Base-by-base conservation (phyloP, 495 filamentous ascomycete genomes). In the Penicillium nucicola region DNA sequence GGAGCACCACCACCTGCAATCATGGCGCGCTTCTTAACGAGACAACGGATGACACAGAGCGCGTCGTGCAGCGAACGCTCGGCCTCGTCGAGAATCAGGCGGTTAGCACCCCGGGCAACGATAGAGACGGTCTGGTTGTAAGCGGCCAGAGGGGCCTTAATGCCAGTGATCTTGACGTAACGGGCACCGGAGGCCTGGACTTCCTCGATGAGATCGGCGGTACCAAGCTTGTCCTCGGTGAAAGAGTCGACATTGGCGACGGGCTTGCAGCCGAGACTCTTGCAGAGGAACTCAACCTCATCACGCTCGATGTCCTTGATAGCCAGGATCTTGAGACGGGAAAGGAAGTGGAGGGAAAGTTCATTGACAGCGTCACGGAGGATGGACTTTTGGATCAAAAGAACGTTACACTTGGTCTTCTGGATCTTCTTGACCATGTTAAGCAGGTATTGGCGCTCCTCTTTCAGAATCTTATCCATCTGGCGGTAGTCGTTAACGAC, bases 391-490 rank as follows among this genome's bases (percentile, higher is more conserved):
- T 98, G 93, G 58, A 98, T 97, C 57, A 98, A 79, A 45, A 98
- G 84, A 28, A 98, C 95, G 62, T 98, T 98, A 78, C 93, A 98
- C 74, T 97, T 97, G 58, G 91, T 92, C 79, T 96, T 97, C 76
- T 97, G 96, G 75, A 98, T 98, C 82, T 97, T 98, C 83, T 98
- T 98, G 63, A 91, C 90, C 84, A 98, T 90, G 74, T 97, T 96
- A 37, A 98, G 83, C 50, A 98, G 80, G 71, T 98, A 98, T 51
- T 91, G 90, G 50, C 95, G 89, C 77, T 98, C 93, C 74, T 98
- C 93, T 71, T 98, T 98, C 47, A 98, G 79, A 57, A 98, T 98
- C 79, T 97, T 98, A 73, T 98, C 93, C 93, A 98, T 98, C 71
- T 98, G 93, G 51, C 93, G 81, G 80, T 98, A 98, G 77, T 98